Percentiles rank a stretch among this genome's conserved stretches.
These are phyloP conservation scores for Annulohypoxylon bovei DNA, from an alignment of 495 filamentous ascomycete genomes.

Conservation along the genomic window DNA sequence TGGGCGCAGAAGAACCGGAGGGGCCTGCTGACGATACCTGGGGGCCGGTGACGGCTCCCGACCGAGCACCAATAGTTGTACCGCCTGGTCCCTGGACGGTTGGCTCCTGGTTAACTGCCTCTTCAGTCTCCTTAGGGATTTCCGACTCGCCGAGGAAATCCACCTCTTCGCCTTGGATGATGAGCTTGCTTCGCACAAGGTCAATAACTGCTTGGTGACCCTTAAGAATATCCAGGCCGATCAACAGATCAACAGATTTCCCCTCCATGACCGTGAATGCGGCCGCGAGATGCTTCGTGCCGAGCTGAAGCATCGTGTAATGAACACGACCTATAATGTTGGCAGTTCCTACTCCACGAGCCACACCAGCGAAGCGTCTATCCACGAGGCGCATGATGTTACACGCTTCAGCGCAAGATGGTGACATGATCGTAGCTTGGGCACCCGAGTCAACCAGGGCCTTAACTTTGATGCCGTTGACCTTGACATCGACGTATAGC, in stretches of 20 bases:
- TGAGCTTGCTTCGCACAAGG: slow-evolving; percentile 76
- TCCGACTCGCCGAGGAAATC: slow-evolving; percentile 92
- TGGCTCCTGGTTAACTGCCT: slow-evolving; percentile 79
- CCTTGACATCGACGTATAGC: slow-evolving; percentile 95
- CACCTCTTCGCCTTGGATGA: slow-evolving; percentile 88
- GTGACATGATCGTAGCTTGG: slow-evolving; percentile 99
- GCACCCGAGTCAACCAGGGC: slow-evolving; percentile 98
- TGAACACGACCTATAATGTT: slow-evolving; percentile 95
- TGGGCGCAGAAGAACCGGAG: slow-evolving; percentile 33
- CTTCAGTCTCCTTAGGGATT: slow-evolving; percentile 83
- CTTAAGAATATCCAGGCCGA: slow-evolving; percentile 96
- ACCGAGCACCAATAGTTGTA: slow-evolving; percentile 81
- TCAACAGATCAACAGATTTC: slow-evolving; percentile 93
- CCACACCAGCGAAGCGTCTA: slow-evolving; percentile 87
- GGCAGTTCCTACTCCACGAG: slow-evolving; percentile 91
- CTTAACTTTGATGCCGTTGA: slow-evolving; percentile 91
- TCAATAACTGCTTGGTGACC: slow-evolving; percentile 94
- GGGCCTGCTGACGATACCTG: slow-evolving; percentile 47
- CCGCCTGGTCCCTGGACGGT: slow-evolving; percentile 87
- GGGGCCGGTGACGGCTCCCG: slow-evolving; percentile 80
- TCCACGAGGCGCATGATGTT: slow-evolving; percentile 98
- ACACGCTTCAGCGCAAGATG: slow-evolving; percentile 85
- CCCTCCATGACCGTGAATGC: slow-evolving; percentile 99
- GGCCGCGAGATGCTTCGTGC: slow-evolving; percentile 85
- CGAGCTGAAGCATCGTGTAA: slow-evolving; percentile 92